A percentile compares a stretch with the other conserved stretches of the same genome.
phyloP scores from a whole-genome alignment of 75 land plant genomes.

The Azolla pinnata region DNA sequence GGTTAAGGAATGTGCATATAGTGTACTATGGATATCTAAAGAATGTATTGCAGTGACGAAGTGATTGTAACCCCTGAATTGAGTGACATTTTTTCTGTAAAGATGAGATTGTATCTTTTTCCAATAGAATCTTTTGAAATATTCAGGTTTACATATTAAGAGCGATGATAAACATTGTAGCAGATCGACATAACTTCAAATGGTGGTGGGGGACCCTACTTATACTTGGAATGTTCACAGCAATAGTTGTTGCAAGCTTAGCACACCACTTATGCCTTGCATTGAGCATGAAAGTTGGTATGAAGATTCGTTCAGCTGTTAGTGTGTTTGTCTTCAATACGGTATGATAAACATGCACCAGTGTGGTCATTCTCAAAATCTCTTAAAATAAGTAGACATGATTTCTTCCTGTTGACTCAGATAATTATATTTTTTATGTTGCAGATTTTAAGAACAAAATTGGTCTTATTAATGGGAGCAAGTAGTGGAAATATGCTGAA shows the following conservation, averaged over 20 bases:
- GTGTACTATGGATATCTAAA: too few relatives aligned
- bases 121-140: neutral
- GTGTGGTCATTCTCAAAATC: neutral
- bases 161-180: constrained; percentile 16
- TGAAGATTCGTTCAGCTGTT: constrained; percentile 19
- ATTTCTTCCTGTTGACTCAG: neutral
- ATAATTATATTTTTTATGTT: neutral
- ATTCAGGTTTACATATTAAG: constrained; percentile 26
- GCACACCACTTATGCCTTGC: constrained; percentile 14
- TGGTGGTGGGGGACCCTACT: constrained; percentile 29
- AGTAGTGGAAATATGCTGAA: constrained; percentile 25
- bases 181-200: constrained; percentile 1
- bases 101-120: neutral
- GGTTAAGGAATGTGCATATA: too few relatives aligned
- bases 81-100: too few relatives aligned
- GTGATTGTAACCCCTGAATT: neutral
- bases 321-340: constrained; percentile 26
- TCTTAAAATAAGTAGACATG: neutral
- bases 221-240: constrained; percentile 13
- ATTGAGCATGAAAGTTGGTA: constrained; percentile 11
- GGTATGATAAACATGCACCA: constrained; percentile 7
- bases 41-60: too few relatives aligned
- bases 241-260: constrained; percentile 9
- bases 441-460: constrained; percentile 16
- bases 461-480: constrained; percentile 16